phyloP scores from a whole-genome alignment of 345 rosid species.

The Punica granatum region DNA sequence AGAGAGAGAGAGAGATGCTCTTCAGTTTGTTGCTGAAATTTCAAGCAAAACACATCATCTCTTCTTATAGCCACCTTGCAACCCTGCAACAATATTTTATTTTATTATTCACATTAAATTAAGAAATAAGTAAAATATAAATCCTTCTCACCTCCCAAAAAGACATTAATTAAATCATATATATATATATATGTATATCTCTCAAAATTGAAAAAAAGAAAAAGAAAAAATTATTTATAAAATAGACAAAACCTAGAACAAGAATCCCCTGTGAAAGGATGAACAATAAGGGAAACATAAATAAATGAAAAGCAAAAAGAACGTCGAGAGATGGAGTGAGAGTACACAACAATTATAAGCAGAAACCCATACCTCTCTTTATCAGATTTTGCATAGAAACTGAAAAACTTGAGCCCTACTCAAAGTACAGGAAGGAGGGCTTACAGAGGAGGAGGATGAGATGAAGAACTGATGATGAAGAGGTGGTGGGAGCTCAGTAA shows the following conservation, averaged over 20 bases:
- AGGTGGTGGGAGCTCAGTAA: conserved; percentile 30
- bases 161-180: conserved; percentile 6
- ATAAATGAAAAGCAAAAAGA: conserved; percentile 11
- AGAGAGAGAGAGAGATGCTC: conserved; percentile 19
- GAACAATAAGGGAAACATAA: conserved; percentile 36
- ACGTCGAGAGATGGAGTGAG: conserved; percentile 7
- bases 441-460: background rate
- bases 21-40: conserved; percentile 22
- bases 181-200: background rate
- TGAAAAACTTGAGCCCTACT: conserved; percentile 35
- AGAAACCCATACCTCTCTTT: conserved; percentile 31
- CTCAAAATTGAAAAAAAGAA: conserved; percentile 9
- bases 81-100: conserved; percentile 23
- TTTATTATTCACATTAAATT: background rate
- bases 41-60: conserved; percentile 35
- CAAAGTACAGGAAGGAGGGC: conserved; percentile 21
- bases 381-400: conserved; percentile 24
- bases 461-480: background rate
- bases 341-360: background rate
- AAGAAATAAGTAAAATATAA: background rate
- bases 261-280: conserved; percentile 42
- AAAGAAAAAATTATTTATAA: conserved; percentile 1
- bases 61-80: conserved; percentile 55
- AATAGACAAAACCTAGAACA: conserved; percentile 34
- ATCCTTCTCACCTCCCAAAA: conserved; percentile 11